A percentile compares a stretch with the other conserved stretches of the same genome.
Conservation (phyloP, 2,329 filamentous ascomycete genomes). For the Epichloe aotearoae region DNA sequence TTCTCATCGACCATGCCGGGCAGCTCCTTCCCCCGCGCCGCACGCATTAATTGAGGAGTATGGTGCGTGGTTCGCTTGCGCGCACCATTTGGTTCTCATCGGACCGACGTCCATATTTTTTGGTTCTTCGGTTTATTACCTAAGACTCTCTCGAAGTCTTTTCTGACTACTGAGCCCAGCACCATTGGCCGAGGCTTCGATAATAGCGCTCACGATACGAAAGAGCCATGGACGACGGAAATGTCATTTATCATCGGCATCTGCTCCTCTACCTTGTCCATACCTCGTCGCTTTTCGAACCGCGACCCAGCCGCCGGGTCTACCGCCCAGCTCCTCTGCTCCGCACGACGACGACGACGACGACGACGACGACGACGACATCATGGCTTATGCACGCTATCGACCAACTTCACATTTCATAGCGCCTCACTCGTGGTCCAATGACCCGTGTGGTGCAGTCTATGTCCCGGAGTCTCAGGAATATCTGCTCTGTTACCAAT, state of each 20-base stretch:
- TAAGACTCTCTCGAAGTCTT: too few species aligned
- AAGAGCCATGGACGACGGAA: background rate
- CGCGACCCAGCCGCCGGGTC: too few species aligned
- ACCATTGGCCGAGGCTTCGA: background rate
- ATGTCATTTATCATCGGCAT: too few species aligned
- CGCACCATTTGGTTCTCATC: background rate
- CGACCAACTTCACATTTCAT: conserved; percentile 19
- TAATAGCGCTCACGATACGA: background rate
- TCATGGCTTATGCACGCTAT: conserved; percentile 6
- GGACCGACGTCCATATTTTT: background rate
- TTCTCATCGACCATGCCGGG: too few species aligned
- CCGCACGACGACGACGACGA: too few species aligned
- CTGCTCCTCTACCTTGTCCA: too few species aligned
- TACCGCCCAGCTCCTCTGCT: too few species aligned
- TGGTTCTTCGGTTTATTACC: too few species aligned
- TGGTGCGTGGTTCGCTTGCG: too few species aligned
- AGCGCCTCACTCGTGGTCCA: conserved; percentile 24
- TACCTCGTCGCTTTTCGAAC: too few species aligned
- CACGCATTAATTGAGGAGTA: too few species aligned
- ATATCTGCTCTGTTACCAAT: conserved; percentile 29
- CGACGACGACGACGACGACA: background rate
- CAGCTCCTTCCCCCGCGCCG: too few species aligned
- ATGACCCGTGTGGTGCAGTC: conserved; percentile 29
- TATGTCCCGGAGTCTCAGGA: conserved; percentile 26
- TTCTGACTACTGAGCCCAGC: background rate